Conservation (phyloP, 2,329 filamentous ascomycete species). For the Fusarium veterinarium region DNA sequence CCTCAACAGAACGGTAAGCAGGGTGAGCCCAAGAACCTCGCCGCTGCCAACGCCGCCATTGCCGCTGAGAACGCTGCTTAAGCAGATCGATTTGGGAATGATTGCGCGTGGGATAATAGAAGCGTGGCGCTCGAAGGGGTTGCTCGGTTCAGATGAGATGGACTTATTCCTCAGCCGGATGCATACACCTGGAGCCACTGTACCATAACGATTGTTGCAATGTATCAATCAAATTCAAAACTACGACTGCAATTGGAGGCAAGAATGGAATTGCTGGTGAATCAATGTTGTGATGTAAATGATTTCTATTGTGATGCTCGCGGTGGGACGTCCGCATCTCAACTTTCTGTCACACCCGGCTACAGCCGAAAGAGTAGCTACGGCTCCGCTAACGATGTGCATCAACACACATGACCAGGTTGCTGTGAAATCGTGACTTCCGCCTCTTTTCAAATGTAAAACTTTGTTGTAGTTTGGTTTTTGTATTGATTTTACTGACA, state of each 20-base stretch:
- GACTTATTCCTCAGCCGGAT: conserved; percentile 37
- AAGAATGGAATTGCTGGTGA: conserved; percentile 6
- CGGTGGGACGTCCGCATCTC: conserved; percentile 22
- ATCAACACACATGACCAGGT: conserved; percentile 18
- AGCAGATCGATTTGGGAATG: conserved; percentile 31
- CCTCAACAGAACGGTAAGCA: conserved; percentile 90
- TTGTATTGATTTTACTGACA: neutral
- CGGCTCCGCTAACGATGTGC: conserved; percentile 29
- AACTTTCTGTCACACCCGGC: conserved; percentile 42
- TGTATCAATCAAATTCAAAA: conserved; percentile 44
- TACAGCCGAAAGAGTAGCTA: conserved; percentile 37
- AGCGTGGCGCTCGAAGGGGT: conserved; percentile 28
- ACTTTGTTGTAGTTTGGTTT: neutral
- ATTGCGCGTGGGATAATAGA: conserved; percentile 41
- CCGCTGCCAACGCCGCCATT: conserved; percentile 61
- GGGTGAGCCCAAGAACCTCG: conserved; percentile 82
- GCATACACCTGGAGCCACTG: conserved; percentile 46
- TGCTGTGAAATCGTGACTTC: neutral
- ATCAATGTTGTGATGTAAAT: conserved; percentile 14
- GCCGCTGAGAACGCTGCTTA: conserved; percentile 55
- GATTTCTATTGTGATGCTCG: conserved; percentile 1
- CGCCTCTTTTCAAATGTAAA: neutral
- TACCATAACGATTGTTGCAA: conserved; percentile 52
- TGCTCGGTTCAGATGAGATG: conserved; percentile 37
- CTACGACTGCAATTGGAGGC: conserved; percentile 23